A percentile compares a stretch with the other conserved stretches of the same genome.
phyloP scores from a whole-genome alignment of 768 basidiomycete species.

The Phlegmacium glaucopus region DNA sequence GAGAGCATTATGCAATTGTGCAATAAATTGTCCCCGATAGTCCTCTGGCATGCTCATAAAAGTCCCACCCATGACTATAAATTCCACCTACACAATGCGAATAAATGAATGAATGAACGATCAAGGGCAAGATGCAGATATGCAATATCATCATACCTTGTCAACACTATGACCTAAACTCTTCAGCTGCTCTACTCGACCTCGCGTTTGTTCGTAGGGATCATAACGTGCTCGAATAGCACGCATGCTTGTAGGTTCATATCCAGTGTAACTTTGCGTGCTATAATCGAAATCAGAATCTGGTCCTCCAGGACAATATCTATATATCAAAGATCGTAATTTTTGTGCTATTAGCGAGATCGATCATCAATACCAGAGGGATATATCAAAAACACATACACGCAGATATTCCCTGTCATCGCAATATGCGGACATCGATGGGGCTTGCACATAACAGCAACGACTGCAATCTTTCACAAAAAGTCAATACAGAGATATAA shows the following conservation, averaged over 20 bases:
- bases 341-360: not conserved
- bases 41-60: conserved; percentile 99
- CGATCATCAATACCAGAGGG: not conserved
- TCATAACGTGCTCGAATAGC: conserved; percentile 94
- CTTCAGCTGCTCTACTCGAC: conserved; percentile 93
- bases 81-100: conserved; percentile 79
- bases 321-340: conserved; percentile 22
- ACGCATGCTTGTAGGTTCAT: conserved; percentile 98
- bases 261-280: conserved; percentile 93
- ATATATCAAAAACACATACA: conserved; percentile 68
- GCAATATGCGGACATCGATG: conserved; percentile 99
- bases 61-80: conserved; percentile 97
- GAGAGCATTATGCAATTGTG: conserved; percentile 94
- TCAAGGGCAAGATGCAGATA: not conserved
- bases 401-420: conserved; percentile 99
- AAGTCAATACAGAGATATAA: no score
- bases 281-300: conserved; percentile 99
- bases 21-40: conserved; percentile 89
- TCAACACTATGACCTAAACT: conserved; percentile 96
- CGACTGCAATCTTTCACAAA: conserved; percentile 80
- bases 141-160: conserved; percentile 54
- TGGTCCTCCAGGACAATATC: conserved; percentile 97
- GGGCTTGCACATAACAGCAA: conserved; percentile 99
- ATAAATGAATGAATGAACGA: not conserved
- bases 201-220: conserved; percentile 95